These are phyloP conservation scores for Gossypium rotundifolium DNA, from an alignment of 345 rosid genomes.

Conservation along the genomic window DNA sequence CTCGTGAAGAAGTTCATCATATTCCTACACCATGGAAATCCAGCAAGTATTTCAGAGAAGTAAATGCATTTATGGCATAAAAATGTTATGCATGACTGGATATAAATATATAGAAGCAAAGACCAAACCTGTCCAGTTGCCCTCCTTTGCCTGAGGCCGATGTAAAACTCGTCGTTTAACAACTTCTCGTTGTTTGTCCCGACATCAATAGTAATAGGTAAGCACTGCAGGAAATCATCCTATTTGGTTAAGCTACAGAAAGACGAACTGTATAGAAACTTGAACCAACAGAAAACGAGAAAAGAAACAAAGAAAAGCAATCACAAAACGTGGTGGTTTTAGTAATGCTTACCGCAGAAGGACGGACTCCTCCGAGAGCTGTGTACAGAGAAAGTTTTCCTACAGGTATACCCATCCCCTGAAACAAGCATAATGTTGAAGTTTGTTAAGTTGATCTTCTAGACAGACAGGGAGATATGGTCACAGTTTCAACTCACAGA, in stretches of 20 bases:
- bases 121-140: slow-evolving; percentile 71
- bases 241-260: background rate
- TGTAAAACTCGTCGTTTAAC: slow-evolving; percentile 75
- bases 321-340: background rate
- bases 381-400: slow-evolving; percentile 86
- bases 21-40: slow-evolving; percentile 48
- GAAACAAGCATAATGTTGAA: slow-evolving; percentile 5
- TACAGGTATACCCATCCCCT: slow-evolving; percentile 98
- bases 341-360: slow-evolving; percentile 65
- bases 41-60: slow-evolving; percentile 12
- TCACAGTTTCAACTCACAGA: background rate
- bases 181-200: slow-evolving; percentile 81
- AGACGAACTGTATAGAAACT: background rate
- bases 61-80: background rate
- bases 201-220: slow-evolving; percentile 84
- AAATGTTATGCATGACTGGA: background rate
- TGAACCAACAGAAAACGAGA: background rate
- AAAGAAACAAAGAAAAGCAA: background rate
- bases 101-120: slow-evolving; percentile 2
- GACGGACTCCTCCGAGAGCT: slow-evolving; percentile 85
- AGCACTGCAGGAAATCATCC: slow-evolving; percentile 40
- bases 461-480: background rate
- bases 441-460: background rate
- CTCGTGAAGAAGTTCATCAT: slow-evolving; percentile 80
- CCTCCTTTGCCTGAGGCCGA: slow-evolving; percentile 73